A percentile compares a stretch with the other conserved stretches of the same genome.
These are phyloP conservation scores for Barnettozyma pratensis DNA, from an alignment of 805 yeast genomes.

Conservation along the genomic window DNA sequence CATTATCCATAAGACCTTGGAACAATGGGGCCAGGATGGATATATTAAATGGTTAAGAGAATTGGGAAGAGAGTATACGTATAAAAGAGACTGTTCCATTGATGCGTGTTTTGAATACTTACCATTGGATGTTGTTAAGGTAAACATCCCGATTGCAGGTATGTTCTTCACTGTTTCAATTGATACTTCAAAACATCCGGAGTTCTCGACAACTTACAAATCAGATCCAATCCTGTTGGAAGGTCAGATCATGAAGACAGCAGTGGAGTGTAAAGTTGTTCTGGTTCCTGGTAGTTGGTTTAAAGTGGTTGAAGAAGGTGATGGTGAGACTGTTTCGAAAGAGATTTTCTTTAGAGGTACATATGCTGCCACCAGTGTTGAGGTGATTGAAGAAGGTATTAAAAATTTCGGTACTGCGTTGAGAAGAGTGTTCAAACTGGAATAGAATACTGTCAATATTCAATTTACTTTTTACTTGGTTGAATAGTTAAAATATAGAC, in stretches of 20 bases:
- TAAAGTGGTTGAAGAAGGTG: neutral
- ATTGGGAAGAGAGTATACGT: constrained; percentile 74
- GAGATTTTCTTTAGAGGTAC: neutral
- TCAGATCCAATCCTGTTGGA: constrained; percentile 61
- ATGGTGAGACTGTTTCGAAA: neutral
- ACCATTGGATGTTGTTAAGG: constrained; percentile 38
- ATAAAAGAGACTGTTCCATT: constrained; percentile 80
- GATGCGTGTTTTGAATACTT: constrained; percentile 61
- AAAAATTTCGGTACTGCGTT: neutral
- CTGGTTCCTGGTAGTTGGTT: constrained; percentile 2
- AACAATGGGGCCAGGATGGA: constrained; percentile 70
- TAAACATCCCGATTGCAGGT: constrained; percentile 70
- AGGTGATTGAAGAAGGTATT: neutral
- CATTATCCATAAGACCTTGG: constrained; percentile 49
- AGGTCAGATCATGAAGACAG: neutral
- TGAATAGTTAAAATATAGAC: no score
- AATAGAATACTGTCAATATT: no score
- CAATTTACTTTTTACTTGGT: no score
- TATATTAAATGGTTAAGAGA: constrained; percentile 67
- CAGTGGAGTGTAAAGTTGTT: neutral
- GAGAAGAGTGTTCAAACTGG: neutral
- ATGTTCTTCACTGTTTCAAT: constrained; percentile 76
- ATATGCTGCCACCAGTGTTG: neutral
- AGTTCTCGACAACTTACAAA: constrained; percentile 47
- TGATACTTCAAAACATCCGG: constrained; percentile 78